Evolutionary conservation across 1,139 yeast genomes (phyloP).

Genomic region (Blastobotrys buckinghamii): DNA sequence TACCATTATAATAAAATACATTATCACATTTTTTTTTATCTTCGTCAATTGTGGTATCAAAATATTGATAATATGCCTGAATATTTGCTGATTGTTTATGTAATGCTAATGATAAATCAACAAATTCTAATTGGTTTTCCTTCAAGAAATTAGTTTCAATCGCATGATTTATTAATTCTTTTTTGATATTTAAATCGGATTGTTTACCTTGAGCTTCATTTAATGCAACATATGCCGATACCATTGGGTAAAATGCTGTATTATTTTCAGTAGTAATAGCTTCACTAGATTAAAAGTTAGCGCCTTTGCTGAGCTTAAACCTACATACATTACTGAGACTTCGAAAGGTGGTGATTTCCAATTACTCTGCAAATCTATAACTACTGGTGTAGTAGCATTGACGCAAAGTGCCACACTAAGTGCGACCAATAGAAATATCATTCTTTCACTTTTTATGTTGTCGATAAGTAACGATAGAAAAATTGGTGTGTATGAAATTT

Average conservation of each 20-base stretch:
- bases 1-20: conserved; percentile 49
- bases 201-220: conserved; percentile 23
- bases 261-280: conserved; percentile 47
- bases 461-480: too few relatives aligned
- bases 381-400: conserved; percentile 10
- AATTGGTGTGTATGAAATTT: too few relatives aligned
- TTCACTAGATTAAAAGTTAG: too few relatives aligned
- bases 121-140: conserved; percentile 31
- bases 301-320: background rate
- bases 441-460: too few relatives aligned
- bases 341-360: conserved; percentile 40
- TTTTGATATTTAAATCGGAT: conserved; percentile 39
- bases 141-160: conserved; percentile 24
- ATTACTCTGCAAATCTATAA: conserved; percentile 25
- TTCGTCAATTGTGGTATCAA: conserved; percentile 31
- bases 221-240: conserved; percentile 36
- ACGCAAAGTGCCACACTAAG: conserved; percentile 2
- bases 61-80: conserved; percentile 56
- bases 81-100: conserved; percentile 56
- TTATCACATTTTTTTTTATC: conserved; percentile 36
- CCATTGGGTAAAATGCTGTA: conserved; percentile 44
- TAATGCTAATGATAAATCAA: conserved; percentile 49
- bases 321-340: conserved; percentile 42
- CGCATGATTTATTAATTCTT: conserved; percentile 34
- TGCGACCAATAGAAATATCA: conserved; percentile 2